Percentiles rank a stretch among this genome's conserved stretches.
These are phyloP conservation scores for Ziziphus jujuba DNA, from an alignment of 306 rosid species.

Conservation along the genomic window DNA sequence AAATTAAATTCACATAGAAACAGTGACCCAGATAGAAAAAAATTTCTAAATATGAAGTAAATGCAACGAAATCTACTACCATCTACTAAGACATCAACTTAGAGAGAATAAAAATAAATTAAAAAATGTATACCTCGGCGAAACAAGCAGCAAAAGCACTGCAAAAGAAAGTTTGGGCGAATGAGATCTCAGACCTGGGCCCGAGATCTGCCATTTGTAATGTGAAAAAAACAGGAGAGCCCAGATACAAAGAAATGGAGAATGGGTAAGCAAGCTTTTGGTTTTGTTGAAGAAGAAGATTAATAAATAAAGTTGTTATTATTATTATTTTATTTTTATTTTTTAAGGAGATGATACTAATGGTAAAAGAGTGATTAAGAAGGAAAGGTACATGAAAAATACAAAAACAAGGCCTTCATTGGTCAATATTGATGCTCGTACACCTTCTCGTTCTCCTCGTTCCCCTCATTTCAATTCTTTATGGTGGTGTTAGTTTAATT, in stretches of 20 bases:
- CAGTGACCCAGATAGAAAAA: conserved; percentile 4
- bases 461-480: not conserved
- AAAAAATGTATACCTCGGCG: conserved; percentile 64
- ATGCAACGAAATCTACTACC: conserved; percentile 1
- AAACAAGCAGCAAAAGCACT: conserved; percentile 95
- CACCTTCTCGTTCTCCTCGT: not conserved
- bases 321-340: too few relatives aligned
- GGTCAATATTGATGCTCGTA: conserved; percentile 30
- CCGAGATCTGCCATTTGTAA: conserved; percentile 88
- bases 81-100: not conserved
- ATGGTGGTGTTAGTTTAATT: not conserved
- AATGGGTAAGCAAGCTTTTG: conserved; percentile 14
- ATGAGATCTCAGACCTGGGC: conserved; percentile 60
- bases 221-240: too few relatives aligned
- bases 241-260: not conserved
- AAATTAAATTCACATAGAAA: not conserved
- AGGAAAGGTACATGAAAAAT: conserved; percentile 28
- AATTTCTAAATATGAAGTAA: not conserved
- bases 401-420: too few relatives aligned
- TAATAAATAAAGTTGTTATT: too few relatives aligned
- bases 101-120: not conserved
- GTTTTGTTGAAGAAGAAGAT: conserved; percentile 8
- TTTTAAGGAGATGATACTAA: conserved; percentile 2
- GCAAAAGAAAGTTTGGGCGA: conserved; percentile 66
- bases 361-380: conserved; percentile 26